Base-by-base conservation (phyloP, 2,329 filamentous ascomycete species). In the Aspergillus sp. region DNA sequence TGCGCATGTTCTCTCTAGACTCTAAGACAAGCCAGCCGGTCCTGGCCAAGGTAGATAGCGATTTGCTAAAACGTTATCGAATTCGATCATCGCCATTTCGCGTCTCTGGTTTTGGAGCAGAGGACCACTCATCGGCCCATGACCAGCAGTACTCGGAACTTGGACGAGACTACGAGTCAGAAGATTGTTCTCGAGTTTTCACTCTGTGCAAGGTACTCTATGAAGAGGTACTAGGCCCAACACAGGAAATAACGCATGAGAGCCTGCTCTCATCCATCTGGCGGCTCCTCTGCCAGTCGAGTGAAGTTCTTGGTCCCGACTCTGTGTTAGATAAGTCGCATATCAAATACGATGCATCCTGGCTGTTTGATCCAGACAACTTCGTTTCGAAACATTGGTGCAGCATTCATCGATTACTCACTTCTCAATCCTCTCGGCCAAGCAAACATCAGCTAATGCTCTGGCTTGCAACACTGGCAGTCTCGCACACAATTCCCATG, bases 41-140 rank as follows among this genome's bases (percentile, higher is more conserved):
- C 12, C 26, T 61, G 48, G n/a, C 57, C 3, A 8, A 20, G 13
- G 48, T 56, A 20, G 30, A 61, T 11, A 15, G 13, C 6, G 30
- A 64, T 3, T 55, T 75, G 6, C 56, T 65, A n/a, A 26, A 60
- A 3, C 65, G 72, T 32, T 68, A 68, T 30, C 45, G 55, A 3
- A 69, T 74, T 49, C 69, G 74, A 2, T 66, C 70, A 38, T 69
- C 74, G 8, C 52, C 58, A 5, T 75, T 73, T 51, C 67, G 66
- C 32, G 61, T 69, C 2, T 51, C 68, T 50, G 66, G 62, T 0
- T 79, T 76, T 59, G 77, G 77, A 4, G 74, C 74, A 3, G 75
- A 78, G 56, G 44, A 65, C n/a, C 67, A 72, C 56, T 75, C 68
- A 0, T 15, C 42, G 3, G 30, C 39, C 0, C 30, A 66, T 42